Conservation (phyloP, 805 yeast species). For the Maudiozyma bulderi region DNA sequence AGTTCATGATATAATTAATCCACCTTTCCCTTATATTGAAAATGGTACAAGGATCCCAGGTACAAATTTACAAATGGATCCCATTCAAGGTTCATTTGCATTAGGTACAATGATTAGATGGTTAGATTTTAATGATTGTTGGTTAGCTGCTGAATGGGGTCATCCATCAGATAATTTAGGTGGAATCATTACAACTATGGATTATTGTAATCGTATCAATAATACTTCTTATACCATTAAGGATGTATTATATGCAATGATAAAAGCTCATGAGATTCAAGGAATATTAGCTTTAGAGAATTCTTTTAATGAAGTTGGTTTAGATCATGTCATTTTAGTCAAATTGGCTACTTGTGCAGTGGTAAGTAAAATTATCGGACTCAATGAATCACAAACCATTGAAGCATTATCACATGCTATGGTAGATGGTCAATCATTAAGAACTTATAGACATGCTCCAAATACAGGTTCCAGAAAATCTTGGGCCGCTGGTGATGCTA, state of each 20-base stretch:
- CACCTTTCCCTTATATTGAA: constrained; percentile 46
- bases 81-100: constrained; percentile 48
- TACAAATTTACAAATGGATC: constrained; percentile 42
- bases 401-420: constrained; percentile 52
- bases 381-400: constrained; percentile 40
- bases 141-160: constrained; percentile 67
- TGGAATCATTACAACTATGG: constrained; percentile 50
- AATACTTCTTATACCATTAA: constrained; percentile 33
- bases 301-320: constrained; percentile 49
- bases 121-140: constrained; percentile 55
- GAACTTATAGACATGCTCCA: constrained; percentile 58
- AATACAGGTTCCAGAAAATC: constrained; percentile 55
- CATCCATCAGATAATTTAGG: constrained; percentile 57
- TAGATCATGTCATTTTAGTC: constrained; percentile 51
- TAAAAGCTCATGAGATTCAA: constrained; percentile 56
- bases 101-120: constrained; percentile 50
- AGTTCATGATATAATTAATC: constrained; percentile 40
- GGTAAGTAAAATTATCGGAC: constrained; percentile 45
- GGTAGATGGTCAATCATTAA: constrained; percentile 48
- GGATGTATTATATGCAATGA: constrained; percentile 48
- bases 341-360: constrained; percentile 55
- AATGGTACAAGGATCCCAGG: constrained; percentile 50
- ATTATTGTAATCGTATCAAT: constrained; percentile 37
- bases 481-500: constrained; percentile 63
- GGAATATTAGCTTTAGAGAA: constrained; percentile 51